phyloP scores from a whole-genome alignment of 148 eudicot genomes.

The Camellia lanceoleosa region DNA sequence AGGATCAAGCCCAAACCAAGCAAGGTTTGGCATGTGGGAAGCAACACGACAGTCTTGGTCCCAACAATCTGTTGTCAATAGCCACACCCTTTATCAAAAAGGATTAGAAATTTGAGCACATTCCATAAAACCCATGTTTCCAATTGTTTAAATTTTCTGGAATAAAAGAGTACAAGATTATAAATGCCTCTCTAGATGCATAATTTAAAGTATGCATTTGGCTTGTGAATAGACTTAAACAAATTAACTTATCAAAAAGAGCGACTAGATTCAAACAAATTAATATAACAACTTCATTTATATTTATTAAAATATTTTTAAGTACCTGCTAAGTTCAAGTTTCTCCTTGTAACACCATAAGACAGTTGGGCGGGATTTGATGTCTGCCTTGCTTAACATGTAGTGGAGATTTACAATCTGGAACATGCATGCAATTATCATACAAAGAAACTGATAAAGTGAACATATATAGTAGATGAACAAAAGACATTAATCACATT shows the following conservation, averaged over 20 bases:
- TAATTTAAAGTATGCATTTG: background rate
- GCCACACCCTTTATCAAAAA: too few species aligned
- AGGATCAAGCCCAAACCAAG: too few species aligned
- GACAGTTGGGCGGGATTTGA: slow-evolving; percentile 63
- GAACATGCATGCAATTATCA: background rate
- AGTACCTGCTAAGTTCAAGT: slow-evolving; percentile 58
- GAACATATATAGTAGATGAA: background rate
- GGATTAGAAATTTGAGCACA: too few species aligned
- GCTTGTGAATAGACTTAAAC: background rate
- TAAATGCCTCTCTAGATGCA: too few species aligned
- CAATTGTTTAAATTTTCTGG: background rate
- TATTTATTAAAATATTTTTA: background rate
- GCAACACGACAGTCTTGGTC: too few species aligned
- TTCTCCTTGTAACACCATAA: slow-evolving; percentile 87
- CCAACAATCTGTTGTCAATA: too few species aligned
- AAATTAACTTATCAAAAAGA: background rate
- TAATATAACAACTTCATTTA: background rate
- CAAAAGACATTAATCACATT: too few species aligned
- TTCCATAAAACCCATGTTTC: too few species aligned
- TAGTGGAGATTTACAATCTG: slow-evolving; percentile 80
- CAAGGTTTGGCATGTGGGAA: too few species aligned
- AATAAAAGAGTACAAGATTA: too few species aligned
- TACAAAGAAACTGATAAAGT: background rate
- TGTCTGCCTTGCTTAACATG: slow-evolving; percentile 52
- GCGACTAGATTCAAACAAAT: background rate